A percentile compares a stretch with the other conserved stretches of the same genome.
Conservation (phyloP, 2,329 filamentous ascomycete species). For the Fusarium cyanostomum region DNA sequence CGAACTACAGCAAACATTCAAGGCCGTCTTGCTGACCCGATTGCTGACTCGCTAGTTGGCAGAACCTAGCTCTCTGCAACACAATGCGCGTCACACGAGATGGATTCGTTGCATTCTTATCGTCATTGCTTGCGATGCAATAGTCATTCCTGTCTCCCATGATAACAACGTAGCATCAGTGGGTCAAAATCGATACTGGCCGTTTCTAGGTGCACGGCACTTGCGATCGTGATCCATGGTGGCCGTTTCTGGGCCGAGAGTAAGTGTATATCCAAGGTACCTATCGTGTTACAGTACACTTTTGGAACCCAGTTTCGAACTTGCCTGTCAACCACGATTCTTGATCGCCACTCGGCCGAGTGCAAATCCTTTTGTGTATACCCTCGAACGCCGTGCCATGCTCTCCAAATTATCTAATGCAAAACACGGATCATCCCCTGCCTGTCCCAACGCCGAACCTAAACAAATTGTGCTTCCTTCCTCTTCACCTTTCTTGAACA, state of each 20-base stretch:
- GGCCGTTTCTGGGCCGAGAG: not conserved
- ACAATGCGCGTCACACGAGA: not conserved
- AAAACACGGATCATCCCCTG: slow-evolving; percentile 12
- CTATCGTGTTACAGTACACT: slow-evolving; percentile 7
- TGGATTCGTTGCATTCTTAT: not conserved
- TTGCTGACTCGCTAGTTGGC: not conserved
- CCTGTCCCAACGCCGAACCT: slow-evolving; percentile 29
- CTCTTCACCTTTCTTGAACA: not conserved
- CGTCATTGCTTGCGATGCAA: not conserved
- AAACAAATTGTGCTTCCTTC: slow-evolving; percentile 16
- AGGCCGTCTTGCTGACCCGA: not conserved
- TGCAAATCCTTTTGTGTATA: slow-evolving; percentile 10
- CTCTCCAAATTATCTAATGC: slow-evolving; percentile 25
- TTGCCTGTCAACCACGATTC: slow-evolving; percentile 14
- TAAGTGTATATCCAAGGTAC: slow-evolving; percentile 8
- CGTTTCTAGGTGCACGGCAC: not conserved
- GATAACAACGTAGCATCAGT: not conserved
- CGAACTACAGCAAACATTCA: too few species aligned
- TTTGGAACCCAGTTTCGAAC: not conserved
- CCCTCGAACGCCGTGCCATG: slow-evolving; percentile 41
- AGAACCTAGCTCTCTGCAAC: not conserved
- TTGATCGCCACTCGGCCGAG: slow-evolving; percentile 8
- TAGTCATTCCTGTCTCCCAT: not conserved
- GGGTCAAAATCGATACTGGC: not conserved
- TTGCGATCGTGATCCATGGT: not conserved